Conservation (phyloP, 441 rosid genomes). For the Aleurites moluccanus region DNA sequence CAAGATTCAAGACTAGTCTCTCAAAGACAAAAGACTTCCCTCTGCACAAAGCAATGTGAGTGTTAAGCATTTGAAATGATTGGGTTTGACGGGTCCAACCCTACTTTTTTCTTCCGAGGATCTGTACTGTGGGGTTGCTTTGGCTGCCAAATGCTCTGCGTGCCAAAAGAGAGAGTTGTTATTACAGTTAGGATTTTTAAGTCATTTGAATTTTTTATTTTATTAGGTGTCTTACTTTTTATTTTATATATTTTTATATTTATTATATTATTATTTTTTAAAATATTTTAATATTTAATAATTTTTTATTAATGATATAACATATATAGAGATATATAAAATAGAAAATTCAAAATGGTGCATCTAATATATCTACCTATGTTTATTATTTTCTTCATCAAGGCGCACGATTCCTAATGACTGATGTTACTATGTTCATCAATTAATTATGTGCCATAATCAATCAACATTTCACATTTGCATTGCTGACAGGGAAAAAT, state of each 20-base stretch:
- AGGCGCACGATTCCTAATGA: not conserved
- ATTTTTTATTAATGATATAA: too few species aligned
- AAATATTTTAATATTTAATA: too few species aligned
- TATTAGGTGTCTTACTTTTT: too few species aligned
- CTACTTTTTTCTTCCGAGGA: slow-evolving; percentile 18
- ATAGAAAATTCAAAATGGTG: too few species aligned
- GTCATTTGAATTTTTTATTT: too few species aligned
- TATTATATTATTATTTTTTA: too few species aligned
- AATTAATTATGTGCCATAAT: not conserved
- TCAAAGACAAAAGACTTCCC: slow-evolving; percentile 20
- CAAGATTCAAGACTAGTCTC: slow-evolving; percentile 2
- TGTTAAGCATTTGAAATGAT: slow-evolving; percentile 34
- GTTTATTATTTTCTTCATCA: slow-evolving; percentile 13
- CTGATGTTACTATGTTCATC: not conserved
- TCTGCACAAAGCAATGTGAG: slow-evolving; percentile 35
- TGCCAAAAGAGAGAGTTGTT: not conserved
- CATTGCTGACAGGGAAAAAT: not conserved
- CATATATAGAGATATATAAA: too few species aligned
- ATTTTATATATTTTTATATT: too few species aligned
- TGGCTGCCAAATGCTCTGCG: not conserved
- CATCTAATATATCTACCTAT: not conserved
- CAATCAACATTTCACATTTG: not conserved
- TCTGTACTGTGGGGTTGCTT: not conserved
- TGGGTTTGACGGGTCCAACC: slow-evolving; percentile 50
- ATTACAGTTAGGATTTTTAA: not conserved